phyloP scores from a whole-genome alignment of 805 yeast species.

The Yarrowia deformans region DNA sequence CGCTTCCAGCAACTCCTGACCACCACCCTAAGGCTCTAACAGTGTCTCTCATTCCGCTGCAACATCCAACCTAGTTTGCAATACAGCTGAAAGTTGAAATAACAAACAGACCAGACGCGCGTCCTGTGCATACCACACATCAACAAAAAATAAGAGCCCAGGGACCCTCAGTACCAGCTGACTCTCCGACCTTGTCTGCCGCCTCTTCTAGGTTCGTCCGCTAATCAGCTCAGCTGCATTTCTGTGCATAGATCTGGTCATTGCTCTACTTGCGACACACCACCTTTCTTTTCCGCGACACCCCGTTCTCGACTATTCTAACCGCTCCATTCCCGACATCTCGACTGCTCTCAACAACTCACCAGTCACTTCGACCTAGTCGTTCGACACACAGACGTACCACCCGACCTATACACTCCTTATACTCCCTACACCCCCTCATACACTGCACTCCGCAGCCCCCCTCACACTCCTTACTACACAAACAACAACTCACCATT shows the following conservation, averaged over 20 bases:
- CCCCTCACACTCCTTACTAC: not conserved
- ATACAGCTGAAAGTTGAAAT: conserved; percentile 24
- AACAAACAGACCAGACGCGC: conserved; percentile 37
- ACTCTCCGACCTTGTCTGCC: not conserved
- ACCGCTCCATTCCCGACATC: not conserved
- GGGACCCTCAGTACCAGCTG: not conserved
- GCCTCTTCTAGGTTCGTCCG: conserved; percentile 24
- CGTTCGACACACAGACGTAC: not conserved
- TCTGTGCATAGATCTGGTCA: conserved; percentile 16
- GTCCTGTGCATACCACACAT: conserved; percentile 16
- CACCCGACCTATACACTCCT: conserved; percentile 14
- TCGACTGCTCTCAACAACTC: not conserved
- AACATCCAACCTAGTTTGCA: not conserved
- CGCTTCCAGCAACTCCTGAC: too few species aligned
- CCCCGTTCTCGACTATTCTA: not conserved
- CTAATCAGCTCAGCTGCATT: conserved; percentile 23
- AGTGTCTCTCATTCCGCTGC: conserved; percentile 15
- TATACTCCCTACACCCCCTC: not conserved
- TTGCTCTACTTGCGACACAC: not conserved
- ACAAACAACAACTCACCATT: not conserved
- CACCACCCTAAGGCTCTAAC: not conserved
- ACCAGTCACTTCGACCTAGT: not conserved
- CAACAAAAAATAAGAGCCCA: conserved; percentile 1
- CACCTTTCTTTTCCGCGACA: not conserved
- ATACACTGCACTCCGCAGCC: too few species aligned